A percentile compares a stretch with the other conserved stretches of the same genome.
These are phyloP conservation scores for Zygosaccharomyces lentus DNA, from an alignment of 805 yeast genomes.

Conservation along the genomic window DNA sequence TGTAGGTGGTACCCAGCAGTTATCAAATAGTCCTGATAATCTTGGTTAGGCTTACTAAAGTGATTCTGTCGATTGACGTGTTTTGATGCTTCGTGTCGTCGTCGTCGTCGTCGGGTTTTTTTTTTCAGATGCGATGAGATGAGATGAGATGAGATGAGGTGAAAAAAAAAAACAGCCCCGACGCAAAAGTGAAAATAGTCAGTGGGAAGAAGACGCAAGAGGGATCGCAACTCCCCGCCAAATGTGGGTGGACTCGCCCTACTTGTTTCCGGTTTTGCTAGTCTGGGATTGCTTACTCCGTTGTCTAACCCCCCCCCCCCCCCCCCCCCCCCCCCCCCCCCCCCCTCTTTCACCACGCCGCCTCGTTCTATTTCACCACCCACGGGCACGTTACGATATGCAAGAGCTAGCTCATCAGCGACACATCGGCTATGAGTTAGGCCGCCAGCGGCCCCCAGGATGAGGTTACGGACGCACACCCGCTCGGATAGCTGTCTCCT, in stretches of 20 bases:
- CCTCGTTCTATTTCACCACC: background rate
- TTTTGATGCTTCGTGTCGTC: slow-evolving; percentile 2
- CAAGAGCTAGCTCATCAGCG: background rate
- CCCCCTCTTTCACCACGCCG: no score
- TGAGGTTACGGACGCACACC: background rate
- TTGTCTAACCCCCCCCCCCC: background rate
- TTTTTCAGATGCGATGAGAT: slow-evolving; percentile 14
- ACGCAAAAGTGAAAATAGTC: slow-evolving; percentile 5
- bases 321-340: background rate
- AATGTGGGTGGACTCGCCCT: background rate
- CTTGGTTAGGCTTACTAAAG: background rate
- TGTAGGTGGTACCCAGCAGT: slow-evolving; percentile 4
- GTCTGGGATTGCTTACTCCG: background rate
- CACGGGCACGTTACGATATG: background rate
- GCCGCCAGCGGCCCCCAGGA: background rate
- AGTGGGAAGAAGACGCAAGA: background rate
- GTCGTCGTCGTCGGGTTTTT: slow-evolving; percentile 2
- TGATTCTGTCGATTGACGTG: background rate
- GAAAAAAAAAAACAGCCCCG: slow-evolving; percentile 3
- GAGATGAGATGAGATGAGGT: slow-evolving; percentile 16
- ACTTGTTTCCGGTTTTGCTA: background rate
- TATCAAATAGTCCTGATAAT: background rate
- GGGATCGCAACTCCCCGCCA: background rate
- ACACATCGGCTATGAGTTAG: background rate
- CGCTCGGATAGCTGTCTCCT: background rate